Evolutionary conservation across 1,284 basidiomycete species (phyloP).

Genomic region (Cryptococcus jaspeensis): DNA sequence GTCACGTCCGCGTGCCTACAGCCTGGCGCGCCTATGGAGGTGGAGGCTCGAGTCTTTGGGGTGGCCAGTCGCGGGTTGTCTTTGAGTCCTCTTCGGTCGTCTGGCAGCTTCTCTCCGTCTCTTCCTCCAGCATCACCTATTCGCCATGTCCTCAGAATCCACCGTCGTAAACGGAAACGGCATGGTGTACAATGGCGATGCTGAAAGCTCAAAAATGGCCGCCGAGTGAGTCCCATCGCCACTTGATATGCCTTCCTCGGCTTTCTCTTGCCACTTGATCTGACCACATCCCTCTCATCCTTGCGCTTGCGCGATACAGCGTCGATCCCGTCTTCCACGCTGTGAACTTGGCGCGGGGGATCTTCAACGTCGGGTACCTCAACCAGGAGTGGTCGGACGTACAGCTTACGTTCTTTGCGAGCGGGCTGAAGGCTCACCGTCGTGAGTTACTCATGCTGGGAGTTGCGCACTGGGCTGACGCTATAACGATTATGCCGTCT

Average conservation of each 20-base stretch:
- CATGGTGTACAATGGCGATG: constrained; percentile 11
- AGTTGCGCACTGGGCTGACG: background rate
- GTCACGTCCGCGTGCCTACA: background rate
- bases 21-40: background rate
- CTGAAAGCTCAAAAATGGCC: constrained; percentile 26
- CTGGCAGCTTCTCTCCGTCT: constrained; percentile 8
- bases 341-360: constrained; percentile 24
- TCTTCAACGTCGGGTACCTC: constrained; percentile 41
- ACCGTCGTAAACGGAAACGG: constrained; percentile 5
- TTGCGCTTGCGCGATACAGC: background rate
- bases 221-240: constrained; percentile 1
- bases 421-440: constrained; percentile 42
- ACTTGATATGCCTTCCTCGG: background rate
- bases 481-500: constrained; percentile 42
- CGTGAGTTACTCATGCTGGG: constrained; percentile 28
- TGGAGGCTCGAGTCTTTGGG: background rate
- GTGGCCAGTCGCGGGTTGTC: background rate
- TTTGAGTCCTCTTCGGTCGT: background rate
- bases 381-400: constrained; percentile 44
- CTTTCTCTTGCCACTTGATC: background rate
- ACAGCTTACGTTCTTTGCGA: constrained; percentile 38
- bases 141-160: background rate
- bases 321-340: constrained; percentile 24
- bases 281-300: background rate
- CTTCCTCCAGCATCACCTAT: constrained; percentile 6